Evolutionary conservation across 2,329 filamentous ascomycete species (phyloP).

Genomic region (Aspergillus fructus): DNA sequence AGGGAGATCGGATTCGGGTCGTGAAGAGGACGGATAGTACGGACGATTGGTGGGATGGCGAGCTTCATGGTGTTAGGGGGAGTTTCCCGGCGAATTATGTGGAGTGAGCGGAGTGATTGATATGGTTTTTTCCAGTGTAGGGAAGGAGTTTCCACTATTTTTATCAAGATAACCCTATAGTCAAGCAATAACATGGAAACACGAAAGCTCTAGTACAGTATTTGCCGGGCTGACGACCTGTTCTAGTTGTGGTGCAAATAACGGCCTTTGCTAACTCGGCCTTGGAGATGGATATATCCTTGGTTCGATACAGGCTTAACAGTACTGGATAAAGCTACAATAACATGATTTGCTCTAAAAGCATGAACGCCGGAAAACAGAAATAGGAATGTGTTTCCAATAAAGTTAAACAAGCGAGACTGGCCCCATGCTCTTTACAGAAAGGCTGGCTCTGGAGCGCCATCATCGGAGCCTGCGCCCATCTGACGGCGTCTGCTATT

Average conservation of each 20-base stretch:
- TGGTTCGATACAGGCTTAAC: background rate
- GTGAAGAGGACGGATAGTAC: constrained; percentile 75
- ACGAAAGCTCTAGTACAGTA: background rate
- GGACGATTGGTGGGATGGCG: constrained; percentile 87
- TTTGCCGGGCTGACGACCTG: background rate
- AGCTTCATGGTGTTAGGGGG: constrained; percentile 66
- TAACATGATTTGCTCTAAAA: background rate
- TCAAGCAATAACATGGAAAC: background rate
- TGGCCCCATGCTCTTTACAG: constrained; percentile 17
- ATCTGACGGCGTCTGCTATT: constrained; percentile 31
- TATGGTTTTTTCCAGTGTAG: background rate
- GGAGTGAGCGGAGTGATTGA: constrained; percentile 30
- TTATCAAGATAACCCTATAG: background rate
- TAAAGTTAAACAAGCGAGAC: background rate
- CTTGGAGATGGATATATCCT: background rate
- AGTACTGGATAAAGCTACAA: background rate
- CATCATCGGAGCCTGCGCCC: constrained; percentile 19
- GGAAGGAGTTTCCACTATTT: background rate
- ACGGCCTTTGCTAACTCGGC: background rate
- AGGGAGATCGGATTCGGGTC: constrained; percentile 75
- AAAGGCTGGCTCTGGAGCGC: constrained; percentile 24
- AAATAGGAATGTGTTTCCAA: background rate
- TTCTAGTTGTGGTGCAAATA: background rate
- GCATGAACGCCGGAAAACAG: background rate
- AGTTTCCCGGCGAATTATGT: constrained; percentile 85